Evolutionary conservation across 2,329 filamentous ascomycete genomes (phyloP), one percentile per base, ranked within the genome.

Genomic region (Dactylellina drechsleri): DNA sequence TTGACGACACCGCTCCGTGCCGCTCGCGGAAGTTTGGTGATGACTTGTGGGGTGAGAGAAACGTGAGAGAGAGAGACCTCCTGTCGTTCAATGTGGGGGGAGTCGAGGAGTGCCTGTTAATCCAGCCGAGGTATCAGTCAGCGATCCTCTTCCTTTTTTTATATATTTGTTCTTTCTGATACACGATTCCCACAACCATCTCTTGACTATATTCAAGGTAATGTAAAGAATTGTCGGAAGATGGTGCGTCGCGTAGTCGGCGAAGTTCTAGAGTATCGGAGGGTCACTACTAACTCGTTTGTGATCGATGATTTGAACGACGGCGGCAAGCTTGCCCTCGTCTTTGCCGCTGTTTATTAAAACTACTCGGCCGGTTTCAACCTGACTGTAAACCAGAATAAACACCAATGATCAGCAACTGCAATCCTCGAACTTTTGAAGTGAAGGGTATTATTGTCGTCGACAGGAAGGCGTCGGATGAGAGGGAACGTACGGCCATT

Each of bases 291-390:
- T 84, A 96, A 99, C 95, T 86, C 95, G 93, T 90, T 97, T 97
- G 91, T 99, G 94, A 87, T 99, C 95, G 87, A 99, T 95, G 85
- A 99, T 98, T 90, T 99, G 94, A 85, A 97, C 93, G 83, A 99
- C 94, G 82, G 90, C 87, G 82, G 93, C 96, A 82, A 98, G 89
- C 84, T 92, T 92, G 86, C 93, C 93, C 81, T 87, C 86, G 87
- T 86, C 91, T 81, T 90, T 89, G 83, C 93, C 91, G 83, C 88
- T 86, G 85, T 92, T 91, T 87, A 98, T 90, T 84, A 96, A 89
- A 84, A 97, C 91, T 83, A 99, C 90, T 84, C 95, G 93, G 90
- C 95, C 95, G 85, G 97, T 92, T 90, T 99, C 93, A 84, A 99
- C 93, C 85, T 93, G 88, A 88, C 93, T 93, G 93, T 41, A 59